phyloP scores from a whole-genome alignment of 331 rosid species.

The Quercus tomentella region DNA sequence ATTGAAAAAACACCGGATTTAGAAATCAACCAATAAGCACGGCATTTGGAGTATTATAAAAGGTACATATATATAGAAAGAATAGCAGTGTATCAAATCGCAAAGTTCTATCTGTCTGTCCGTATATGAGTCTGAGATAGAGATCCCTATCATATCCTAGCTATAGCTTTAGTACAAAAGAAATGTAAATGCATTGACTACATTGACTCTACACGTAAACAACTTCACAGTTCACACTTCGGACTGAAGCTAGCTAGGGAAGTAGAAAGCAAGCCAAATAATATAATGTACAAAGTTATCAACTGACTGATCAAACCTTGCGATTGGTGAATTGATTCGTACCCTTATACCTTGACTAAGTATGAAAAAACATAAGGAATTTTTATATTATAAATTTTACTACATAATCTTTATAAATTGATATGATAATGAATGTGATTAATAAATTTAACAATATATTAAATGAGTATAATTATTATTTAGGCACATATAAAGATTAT shows the following conservation, averaged over 20 bases:
- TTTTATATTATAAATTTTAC: no score
- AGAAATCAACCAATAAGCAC: not conserved
- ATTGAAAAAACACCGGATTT: not conserved
- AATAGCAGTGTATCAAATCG: not conserved
- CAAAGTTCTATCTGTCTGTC: not conserved
- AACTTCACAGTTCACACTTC: not conserved
- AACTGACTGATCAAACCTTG: no score
- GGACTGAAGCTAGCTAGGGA: not conserved
- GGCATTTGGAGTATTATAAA: not conserved
- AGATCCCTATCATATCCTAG: no score
- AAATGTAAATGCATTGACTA: not conserved
- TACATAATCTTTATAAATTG: no score
- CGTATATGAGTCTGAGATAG: no score
- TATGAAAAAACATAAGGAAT: no score
- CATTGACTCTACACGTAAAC: not conserved
- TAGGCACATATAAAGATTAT: no score
- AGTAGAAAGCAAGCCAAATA: not conserved
- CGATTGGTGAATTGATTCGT: not conserved
- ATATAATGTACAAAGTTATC: not conserved
- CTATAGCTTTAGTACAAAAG: no score
- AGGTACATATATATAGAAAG: not conserved
- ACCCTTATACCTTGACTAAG: not conserved
- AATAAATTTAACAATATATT: no score
- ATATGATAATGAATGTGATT: no score
- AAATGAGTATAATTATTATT: no score